Evolutionary conservation across 2,329 filamentous ascomycete species (phyloP).

Genomic region (Hypomyces rosellus): DNA sequence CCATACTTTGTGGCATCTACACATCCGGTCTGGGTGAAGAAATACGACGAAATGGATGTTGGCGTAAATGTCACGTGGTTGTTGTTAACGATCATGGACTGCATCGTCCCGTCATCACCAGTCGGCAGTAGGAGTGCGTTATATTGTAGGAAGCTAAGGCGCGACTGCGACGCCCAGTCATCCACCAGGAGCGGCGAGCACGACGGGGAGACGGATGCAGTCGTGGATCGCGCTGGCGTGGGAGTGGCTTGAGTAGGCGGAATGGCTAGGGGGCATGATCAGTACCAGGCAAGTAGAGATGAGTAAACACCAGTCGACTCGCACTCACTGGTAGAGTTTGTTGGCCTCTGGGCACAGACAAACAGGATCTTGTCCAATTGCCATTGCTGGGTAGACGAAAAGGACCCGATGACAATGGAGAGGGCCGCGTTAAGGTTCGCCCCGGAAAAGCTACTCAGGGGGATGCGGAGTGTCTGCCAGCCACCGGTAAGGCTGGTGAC

Average conservation of each 20-base stretch:
- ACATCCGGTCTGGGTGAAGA: conserved; percentile 52
- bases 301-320: neutral
- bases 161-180: conserved; percentile 56
- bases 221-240: no score
- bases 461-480: conserved; percentile 44
- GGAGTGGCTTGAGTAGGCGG: conserved; percentile 1
- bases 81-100: conserved; percentile 46
- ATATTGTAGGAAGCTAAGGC: conserved; percentile 54
- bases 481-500: conserved; percentile 42
- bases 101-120: conserved; percentile 52
- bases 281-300: neutral
- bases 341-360: conserved; percentile 28
- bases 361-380: conserved; percentile 43
- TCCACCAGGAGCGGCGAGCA: conserved; percentile 46
- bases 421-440: conserved; percentile 44
- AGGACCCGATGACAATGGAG: conserved; percentile 38
- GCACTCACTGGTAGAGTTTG: conserved; percentile 13
- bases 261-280: neutral
- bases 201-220: conserved; percentile 4
- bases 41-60: conserved; percentile 43
- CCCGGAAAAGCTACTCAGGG: conserved; percentile 41
- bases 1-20: conserved; percentile 46
- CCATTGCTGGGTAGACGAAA: conserved; percentile 26
- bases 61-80: conserved; percentile 48
- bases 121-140: conserved; percentile 50